Evolutionary conservation across 148 eudicot species (phyloP).

Genomic region (Chenopodium quinoa): DNA sequence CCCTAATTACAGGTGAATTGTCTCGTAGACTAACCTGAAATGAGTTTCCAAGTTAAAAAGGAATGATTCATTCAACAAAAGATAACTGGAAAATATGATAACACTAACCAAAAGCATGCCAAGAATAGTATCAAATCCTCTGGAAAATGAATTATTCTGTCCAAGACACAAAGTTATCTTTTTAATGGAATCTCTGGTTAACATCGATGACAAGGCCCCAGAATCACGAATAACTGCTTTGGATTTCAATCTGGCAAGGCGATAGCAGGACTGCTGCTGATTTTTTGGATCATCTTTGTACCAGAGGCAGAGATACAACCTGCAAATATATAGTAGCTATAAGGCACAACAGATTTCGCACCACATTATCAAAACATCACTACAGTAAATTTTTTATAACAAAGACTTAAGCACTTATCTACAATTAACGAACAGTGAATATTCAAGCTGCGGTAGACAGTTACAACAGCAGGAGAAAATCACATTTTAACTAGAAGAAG

Average conservation of each 20-base stretch:
- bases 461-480: neutral
- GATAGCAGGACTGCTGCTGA: constrained; percentile 47
- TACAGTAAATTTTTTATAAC: neutral
- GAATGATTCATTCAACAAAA: neutral
- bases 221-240: constrained; percentile 71
- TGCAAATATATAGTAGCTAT: constrained; percentile 31
- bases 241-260: constrained; percentile 73
- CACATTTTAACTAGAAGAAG: neutral
- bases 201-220: constrained; percentile 48
- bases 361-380: neutral
- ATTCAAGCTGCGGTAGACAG: neutral
- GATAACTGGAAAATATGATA: constrained; percentile 10
- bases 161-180: constrained; percentile 74
- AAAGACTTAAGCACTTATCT: neutral
- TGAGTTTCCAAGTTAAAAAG: constrained; percentile 5
- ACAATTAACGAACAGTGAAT: neutral
- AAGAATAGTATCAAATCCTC: constrained; percentile 98
- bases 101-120: constrained; percentile 82
- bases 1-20: constrained; percentile 90
- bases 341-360: neutral
- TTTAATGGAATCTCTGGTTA: constrained; percentile 70
- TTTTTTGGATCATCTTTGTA: constrained; percentile 80
- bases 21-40: constrained; percentile 89
- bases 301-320: constrained; percentile 96
- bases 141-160: constrained; percentile 78